A percentile compares a stretch with the other conserved stretches of the same genome.
phyloP scores from a whole-genome alignment of 1,284 basidiomycete species.

The Phlebopus sp. region DNA sequence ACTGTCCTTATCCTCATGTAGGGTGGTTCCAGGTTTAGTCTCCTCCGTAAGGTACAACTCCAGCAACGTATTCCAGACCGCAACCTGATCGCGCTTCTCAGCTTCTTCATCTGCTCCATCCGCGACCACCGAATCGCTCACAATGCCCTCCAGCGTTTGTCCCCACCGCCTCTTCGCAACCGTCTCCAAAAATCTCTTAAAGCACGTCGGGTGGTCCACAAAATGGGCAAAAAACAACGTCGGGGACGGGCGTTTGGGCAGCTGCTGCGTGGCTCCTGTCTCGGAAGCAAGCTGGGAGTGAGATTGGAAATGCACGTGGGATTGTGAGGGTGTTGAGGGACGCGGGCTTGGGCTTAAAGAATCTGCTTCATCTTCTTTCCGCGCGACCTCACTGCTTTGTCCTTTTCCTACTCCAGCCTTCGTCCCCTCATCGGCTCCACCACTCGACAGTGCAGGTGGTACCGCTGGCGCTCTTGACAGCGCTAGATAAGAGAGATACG shows the following conservation, averaged over 20 bases:
- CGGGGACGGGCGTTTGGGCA: conserved; percentile 76
- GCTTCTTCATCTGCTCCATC: conserved; percentile 44
- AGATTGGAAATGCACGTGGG: conserved; percentile 16
- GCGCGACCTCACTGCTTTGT: conserved; percentile 12
- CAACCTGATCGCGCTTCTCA: conserved; percentile 72
- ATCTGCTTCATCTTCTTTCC: conserved; percentile 18
- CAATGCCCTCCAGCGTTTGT: conserved; percentile 56
- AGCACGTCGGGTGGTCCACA: conserved; percentile 83
- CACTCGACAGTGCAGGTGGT: conserved; percentile 37
- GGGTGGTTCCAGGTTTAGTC: conserved; percentile 13
- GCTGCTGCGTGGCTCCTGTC: conserved; percentile 26
- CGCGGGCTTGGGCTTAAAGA: not conserved
- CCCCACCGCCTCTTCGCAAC: conserved; percentile 82
- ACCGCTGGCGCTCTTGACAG: conserved; percentile 54
- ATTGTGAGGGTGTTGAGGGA: too few species aligned
- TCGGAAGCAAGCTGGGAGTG: conserved; percentile 13
- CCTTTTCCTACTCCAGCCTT: conserved; percentile 9
- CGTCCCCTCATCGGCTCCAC: conserved; percentile 30
- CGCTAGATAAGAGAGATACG: conserved; percentile 77
- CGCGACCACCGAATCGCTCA: conserved; percentile 3
- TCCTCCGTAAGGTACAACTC: conserved; percentile 77
- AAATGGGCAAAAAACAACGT: conserved; percentile 92
- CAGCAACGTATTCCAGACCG: conserved; percentile 94
- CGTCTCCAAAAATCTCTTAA: conserved; percentile 87
- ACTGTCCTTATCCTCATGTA: conserved; percentile 4